Conservation (phyloP, 2,329 filamentous ascomycete genomes). For the Waltergamsia citrina region DNA sequence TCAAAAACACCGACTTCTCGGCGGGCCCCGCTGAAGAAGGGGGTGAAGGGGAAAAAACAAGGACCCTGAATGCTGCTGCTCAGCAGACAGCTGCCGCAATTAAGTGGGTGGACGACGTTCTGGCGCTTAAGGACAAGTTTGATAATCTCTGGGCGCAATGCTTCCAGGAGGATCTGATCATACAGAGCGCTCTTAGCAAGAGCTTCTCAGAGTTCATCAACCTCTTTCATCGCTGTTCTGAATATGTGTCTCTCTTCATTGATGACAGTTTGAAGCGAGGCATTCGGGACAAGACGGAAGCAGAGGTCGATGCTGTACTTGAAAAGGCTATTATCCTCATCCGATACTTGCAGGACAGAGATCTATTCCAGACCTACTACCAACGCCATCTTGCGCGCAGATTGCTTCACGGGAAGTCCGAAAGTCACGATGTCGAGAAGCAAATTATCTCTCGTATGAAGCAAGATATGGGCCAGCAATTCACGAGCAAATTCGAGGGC, state of each 20-base stretch:
- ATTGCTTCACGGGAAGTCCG: slow-evolving; percentile 78
- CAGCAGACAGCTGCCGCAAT: slow-evolving; percentile 81
- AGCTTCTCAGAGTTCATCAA: slow-evolving; percentile 95
- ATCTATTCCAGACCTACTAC: slow-evolving; percentile 94
- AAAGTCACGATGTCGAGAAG: slow-evolving; percentile 87
- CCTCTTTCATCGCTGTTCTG: slow-evolving; percentile 71
- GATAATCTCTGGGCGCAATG: slow-evolving; percentile 67
- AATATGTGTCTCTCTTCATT: slow-evolving; percentile 93
- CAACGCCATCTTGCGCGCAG: slow-evolving; percentile 91
- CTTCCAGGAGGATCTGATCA: slow-evolving; percentile 63
- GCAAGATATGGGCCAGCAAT: slow-evolving; percentile 87
- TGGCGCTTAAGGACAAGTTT: slow-evolving; percentile 81
- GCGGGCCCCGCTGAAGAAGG: slow-evolving; percentile 35
- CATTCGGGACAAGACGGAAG: slow-evolving; percentile 85
- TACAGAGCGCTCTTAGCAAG: slow-evolving; percentile 75
- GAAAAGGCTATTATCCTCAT: slow-evolving; percentile 86
- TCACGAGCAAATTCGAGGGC: slow-evolving; percentile 85
- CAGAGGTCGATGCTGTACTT: slow-evolving; percentile 72
- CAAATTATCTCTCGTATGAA: slow-evolving; percentile 97
- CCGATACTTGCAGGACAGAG: slow-evolving; percentile 82
- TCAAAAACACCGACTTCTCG: slow-evolving; percentile 47
- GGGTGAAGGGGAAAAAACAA: slow-evolving; percentile 27
- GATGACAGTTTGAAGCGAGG: slow-evolving; percentile 94
- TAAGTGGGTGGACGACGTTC: slow-evolving; percentile 89
- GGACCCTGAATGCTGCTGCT: slow-evolving; percentile 41